Evolutionary conservation across 306 rosid genomes (phyloP), one percentile per base, ranked within the genome.

Genomic region (Morella rubra): DNA sequence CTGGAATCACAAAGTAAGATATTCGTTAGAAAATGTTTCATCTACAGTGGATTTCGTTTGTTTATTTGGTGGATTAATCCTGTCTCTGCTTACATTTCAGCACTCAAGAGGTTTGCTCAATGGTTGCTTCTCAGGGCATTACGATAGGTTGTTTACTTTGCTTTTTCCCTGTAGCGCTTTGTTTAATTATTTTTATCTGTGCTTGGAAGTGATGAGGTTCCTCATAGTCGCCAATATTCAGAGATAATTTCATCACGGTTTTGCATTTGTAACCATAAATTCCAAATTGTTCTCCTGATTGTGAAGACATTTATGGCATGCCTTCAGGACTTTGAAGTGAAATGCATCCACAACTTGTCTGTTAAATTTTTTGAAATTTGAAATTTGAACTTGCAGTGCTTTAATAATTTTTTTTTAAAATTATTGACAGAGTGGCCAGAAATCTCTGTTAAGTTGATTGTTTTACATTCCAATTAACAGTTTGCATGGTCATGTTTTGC

Each of bases 81-180:
- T 62, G 94, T 90, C 84, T 93, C 98, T n/a, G 90, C 89, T 64
- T 85, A 93, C 56, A 86, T 93, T 77, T 82, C 97, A 80, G 91
- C 98, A 65, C 84, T 93, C 50, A 91, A 89, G 81, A 93, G 84
- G 81, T 93, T 93, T 86, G 81, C 76, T 84, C 90, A 44, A 82
- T 93, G 90, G 87, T 93, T 86, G 98, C 98, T 82, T 91, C 98
- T 73, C 98, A 89, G 72, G 98, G 98, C 81, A 89, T 93, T 78
- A 87, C 77, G 46, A 76, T 85, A 53, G 98, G 97, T 92, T 84
- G 79, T 73, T 82, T 73, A 37, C 19, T 76, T 77, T 40, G n/a
- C 69, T 27, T 69, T 37, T 13, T 32, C 45, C 64, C 15, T 42
- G 40, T 56, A 19, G 16, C 54, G 50, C 47, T 27, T 55, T 14